Conservation (phyloP, 176 grass and related monocot species). For the Zoysia japonica region DNA sequence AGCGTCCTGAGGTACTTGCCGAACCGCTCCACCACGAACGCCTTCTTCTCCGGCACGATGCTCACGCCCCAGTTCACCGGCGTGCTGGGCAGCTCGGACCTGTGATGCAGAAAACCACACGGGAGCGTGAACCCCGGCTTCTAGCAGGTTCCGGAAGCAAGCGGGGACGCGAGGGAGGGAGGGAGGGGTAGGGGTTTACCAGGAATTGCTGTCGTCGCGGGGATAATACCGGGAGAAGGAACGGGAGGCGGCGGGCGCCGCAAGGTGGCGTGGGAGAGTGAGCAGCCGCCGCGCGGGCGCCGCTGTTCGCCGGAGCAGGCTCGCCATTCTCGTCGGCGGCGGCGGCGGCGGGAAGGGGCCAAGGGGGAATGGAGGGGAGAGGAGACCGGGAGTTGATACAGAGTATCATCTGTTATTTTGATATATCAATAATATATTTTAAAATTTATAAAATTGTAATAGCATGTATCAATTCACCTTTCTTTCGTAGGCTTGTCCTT, state of each 20-base stretch:
- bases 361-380: too few relatives aligned
- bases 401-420: too few relatives aligned
- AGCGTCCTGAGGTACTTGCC: constrained; percentile 87
- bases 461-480: too few relatives aligned
- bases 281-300: constrained; percentile 7
- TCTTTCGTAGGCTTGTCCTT: too few relatives aligned
- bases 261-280: constrained; percentile 26
- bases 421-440: too few relatives aligned
- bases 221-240: constrained; percentile 33
- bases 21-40: constrained; percentile 74
- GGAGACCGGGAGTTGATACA: too few relatives aligned
- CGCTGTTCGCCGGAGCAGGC: constrained; percentile 41
- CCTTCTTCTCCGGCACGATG: constrained; percentile 96
- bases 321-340: constrained; percentile 21
- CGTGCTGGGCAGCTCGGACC: constrained; percentile 44
- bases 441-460: too few relatives aligned
- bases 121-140: neutral
- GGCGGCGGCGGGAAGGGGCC: too few relatives aligned
- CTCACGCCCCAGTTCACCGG: constrained; percentile 87
- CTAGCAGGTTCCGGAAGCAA: neutral
- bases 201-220: constrained; percentile 47
- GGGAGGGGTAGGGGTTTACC: constrained; percentile 20
- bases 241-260: constrained; percentile 5
- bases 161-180: neutral
- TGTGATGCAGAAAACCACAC: neutral